These are phyloP conservation scores for Proliferodiscus dingleyae DNA, from an alignment of 2,329 filamentous ascomycete species.

Conservation along the genomic window DNA sequence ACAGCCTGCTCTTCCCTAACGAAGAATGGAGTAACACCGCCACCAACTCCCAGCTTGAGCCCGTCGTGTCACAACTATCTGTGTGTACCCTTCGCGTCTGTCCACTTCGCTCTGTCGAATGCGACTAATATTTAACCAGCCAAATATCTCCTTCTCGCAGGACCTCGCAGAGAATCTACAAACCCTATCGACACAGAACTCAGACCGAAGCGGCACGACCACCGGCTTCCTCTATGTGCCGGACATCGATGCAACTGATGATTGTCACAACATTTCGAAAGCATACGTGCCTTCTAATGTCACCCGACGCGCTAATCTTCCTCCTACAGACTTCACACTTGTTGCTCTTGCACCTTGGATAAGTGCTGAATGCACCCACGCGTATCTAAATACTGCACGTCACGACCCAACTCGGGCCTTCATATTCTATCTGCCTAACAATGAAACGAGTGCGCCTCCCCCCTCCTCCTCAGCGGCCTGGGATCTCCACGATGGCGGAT, in stretches of 20 bases:
- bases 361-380: slow-evolving; percentile 63
- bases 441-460: slow-evolving; percentile 58
- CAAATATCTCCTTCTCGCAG: slow-evolving; percentile 28
- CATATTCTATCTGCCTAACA: slow-evolving; percentile 57
- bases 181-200: slow-evolving; percentile 67
- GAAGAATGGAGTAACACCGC: slow-evolving; percentile 24
- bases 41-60: slow-evolving; percentile 14
- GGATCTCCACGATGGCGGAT: slow-evolving; percentile 62
- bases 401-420: slow-evolving; percentile 56
- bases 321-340: slow-evolving; percentile 63
- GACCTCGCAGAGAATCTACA: slow-evolving; percentile 57
- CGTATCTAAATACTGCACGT: slow-evolving; percentile 63
- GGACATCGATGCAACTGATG: slow-evolving; percentile 51
- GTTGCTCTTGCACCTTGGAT: slow-evolving; percentile 88
- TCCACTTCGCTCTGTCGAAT: not conserved
- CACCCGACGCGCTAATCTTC: slow-evolving; percentile 67
- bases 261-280: slow-evolving; percentile 59
- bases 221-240: slow-evolving; percentile 84
- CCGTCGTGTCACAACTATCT: slow-evolving; percentile 21
- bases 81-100: slow-evolving; percentile 15
- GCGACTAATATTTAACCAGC: slow-evolving; percentile 16
- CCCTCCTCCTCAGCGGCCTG: slow-evolving; percentile 59
- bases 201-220: slow-evolving; percentile 55
- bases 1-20: slow-evolving; percentile 29
- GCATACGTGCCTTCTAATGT: slow-evolving; percentile 70